Evolutionary conservation across 2,329 filamentous ascomycete species (phyloP).

Genomic region (Graphium sp.): DNA sequence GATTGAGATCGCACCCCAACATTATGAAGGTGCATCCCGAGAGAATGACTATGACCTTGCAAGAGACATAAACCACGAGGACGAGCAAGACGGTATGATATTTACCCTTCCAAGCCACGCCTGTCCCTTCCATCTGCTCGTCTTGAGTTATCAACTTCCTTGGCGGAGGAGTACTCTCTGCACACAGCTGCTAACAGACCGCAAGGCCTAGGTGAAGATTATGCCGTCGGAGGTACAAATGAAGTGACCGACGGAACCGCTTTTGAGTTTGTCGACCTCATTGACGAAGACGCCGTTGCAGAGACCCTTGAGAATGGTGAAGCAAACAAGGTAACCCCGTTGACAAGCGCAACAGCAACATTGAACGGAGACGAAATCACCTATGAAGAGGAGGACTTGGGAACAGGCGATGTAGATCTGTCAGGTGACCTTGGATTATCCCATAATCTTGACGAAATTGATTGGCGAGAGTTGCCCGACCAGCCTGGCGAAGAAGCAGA

Average conservation of each 20-base stretch:
- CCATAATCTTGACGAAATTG: slow-evolving; percentile 10
- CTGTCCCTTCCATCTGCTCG: too few relatives aligned
- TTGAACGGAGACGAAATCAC: slow-evolving; percentile 4
- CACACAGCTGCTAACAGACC: too few relatives aligned
- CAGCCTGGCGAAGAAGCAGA: slow-evolving; percentile 6
- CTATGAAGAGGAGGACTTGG: slow-evolving; percentile 3
- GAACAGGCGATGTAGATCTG: background rate
- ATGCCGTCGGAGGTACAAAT: background rate
- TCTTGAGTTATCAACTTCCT: too few relatives aligned
- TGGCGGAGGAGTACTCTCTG: too few relatives aligned
- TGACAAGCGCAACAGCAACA: slow-evolving; percentile 4
- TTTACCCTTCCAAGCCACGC: too few relatives aligned
- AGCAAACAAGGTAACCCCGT: slow-evolving; percentile 5
- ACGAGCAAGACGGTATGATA: too few relatives aligned
- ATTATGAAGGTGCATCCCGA: too few relatives aligned
- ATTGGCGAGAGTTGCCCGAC: slow-evolving; percentile 11
- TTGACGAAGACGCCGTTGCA: slow-evolving; percentile 1
- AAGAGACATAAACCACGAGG: too few relatives aligned
- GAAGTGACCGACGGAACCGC: background rate
- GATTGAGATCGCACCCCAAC: too few relatives aligned
- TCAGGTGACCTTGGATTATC: background rate
- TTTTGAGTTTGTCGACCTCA: slow-evolving; percentile 4
- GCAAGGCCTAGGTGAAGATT: too few relatives aligned
- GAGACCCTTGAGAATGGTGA: slow-evolving; percentile 5
- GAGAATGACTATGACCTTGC: too few relatives aligned